Conservation (phyloP, 768 basidiomycete genomes). For the Lactarius pseudohatsudake region DNA sequence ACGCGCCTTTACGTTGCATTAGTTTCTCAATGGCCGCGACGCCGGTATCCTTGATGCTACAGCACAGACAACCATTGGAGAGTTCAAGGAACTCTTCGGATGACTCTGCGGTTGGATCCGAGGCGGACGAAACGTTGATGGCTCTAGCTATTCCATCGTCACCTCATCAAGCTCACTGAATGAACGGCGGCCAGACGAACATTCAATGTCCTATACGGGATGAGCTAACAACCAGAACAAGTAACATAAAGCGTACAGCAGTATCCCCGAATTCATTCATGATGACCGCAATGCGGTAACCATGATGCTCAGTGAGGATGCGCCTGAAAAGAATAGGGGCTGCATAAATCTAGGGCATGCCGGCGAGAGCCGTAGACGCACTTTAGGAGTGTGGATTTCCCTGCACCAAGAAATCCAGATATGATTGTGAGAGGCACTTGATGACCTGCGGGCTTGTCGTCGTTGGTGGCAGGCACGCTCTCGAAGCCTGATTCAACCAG, state of each 20-base stretch:
- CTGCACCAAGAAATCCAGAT: constrained; percentile 91
- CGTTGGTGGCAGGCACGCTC: background rate
- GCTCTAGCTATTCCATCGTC: constrained; percentile 60
- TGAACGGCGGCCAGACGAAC: constrained; percentile 42
- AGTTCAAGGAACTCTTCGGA: constrained; percentile 90
- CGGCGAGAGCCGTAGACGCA: constrained; percentile 36
- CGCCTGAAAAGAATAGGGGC: constrained; percentile 46
- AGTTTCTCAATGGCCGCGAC: constrained; percentile 92
- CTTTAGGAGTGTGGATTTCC: constrained; percentile 92
- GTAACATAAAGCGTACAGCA: constrained; percentile 52
- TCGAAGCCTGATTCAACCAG: constrained; percentile 14
- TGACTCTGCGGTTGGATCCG: constrained; percentile 59
- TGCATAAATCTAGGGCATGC: background rate
- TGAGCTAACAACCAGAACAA: constrained; percentile 24
- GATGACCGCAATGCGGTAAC: constrained; percentile 94
- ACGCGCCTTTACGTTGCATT: constrained; percentile 80
- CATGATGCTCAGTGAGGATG: constrained; percentile 90
- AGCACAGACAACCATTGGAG: constrained; percentile 97
- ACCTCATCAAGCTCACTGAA: constrained; percentile 3
- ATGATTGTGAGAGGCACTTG: constrained; percentile 89
- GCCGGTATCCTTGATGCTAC: constrained; percentile 93
- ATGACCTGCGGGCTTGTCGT: constrained; percentile 15
- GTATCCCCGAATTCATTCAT: constrained; percentile 99
- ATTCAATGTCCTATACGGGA: constrained; percentile 79
- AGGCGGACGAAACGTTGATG: constrained; percentile 73